Evolutionary conservation across 2,329 filamentous ascomycete species (phyloP), one percentile per base, ranked within the genome.

Genomic region (Penicillium thymicola): DNA sequence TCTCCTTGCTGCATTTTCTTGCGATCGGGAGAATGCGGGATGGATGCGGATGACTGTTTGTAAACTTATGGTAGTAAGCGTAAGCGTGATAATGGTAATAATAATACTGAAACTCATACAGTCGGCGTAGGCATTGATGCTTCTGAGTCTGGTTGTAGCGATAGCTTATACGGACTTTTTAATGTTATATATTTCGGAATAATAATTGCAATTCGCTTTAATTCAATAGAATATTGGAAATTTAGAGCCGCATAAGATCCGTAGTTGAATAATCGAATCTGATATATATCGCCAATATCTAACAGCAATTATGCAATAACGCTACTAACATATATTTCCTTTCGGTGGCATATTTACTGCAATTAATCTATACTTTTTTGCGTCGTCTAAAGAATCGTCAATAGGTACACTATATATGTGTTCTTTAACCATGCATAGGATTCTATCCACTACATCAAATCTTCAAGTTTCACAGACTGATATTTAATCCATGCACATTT

Each of bases 1-100:
- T 28, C 30, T 50, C 64, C 64, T 64, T 65, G 61, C 59, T 59
- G 59, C 57, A 57, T 61, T 62, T 32, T 47, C 43, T 28, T 41
- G 10, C n/a, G 54, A 60, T 63, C 23, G 57, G 55, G 30, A 56
- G 23, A 54, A 62, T 64, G 55, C 32, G 46, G 38, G 40, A 42
- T 10, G 11, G 45, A 25, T 41, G 21, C 6, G 5, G 25, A 32
- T 46, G 40, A 18, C 42, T 52, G 34, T 25, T 42, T 47, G 13
- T 50, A 23, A 14, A 21, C 18, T 21, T 11, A 36, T 30, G 10
- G 25, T 23, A 18, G 25, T 18, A 27, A 36, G 21, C 30, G 25
- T 18, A 27, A 36, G 21, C 30, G 13, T 47, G n/a, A n/a, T 16
- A 40, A 44, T 44, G 21, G n/a, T 51, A 41, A 45, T 42, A 14